A percentile compares a stretch with the other conserved stretches of the same genome.
Evolutionary conservation across 331 rosid species (phyloP).

Genomic region (Quercus tomentella): DNA sequence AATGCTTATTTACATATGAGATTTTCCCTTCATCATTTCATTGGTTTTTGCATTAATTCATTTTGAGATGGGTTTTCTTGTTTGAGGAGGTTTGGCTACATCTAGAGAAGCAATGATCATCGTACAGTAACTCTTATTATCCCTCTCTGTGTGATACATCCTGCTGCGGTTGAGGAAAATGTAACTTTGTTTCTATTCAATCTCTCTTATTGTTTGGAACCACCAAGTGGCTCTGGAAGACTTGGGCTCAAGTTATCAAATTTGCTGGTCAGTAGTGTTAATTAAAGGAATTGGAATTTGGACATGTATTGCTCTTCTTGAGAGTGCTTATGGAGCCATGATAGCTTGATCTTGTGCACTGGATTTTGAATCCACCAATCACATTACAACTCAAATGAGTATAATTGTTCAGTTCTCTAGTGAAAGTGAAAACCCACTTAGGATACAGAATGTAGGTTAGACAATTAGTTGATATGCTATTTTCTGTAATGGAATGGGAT

Average conservation of each 20-base stretch:
- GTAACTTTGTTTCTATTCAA: neutral
- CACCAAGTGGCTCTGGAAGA: neutral
- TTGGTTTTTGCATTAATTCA: neutral
- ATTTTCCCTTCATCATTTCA: neutral
- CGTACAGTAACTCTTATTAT: neutral
- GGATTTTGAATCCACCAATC: neutral
- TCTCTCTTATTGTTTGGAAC: neutral
- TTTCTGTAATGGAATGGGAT: neutral
- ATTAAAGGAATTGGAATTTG: neutral
- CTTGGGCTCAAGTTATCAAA: neutral
- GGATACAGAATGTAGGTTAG: neutral
- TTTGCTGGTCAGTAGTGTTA: neutral
- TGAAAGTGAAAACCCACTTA: neutral
- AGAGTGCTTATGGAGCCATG: neutral
- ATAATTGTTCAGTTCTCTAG: neutral
- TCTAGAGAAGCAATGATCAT: neutral
- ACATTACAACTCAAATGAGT: neutral
- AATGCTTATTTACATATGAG: slow-evolving; percentile 11
- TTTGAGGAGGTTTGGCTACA: neutral
- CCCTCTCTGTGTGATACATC: neutral
- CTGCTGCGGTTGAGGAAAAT: neutral
- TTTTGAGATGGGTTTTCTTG: neutral
- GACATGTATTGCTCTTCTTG: neutral
- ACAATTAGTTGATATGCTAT: neutral
- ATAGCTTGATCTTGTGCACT: neutral